Evolutionary conservation across 2,329 filamentous ascomycete genomes (phyloP).

Genomic region (Trichophyton benhamiae): DNA sequence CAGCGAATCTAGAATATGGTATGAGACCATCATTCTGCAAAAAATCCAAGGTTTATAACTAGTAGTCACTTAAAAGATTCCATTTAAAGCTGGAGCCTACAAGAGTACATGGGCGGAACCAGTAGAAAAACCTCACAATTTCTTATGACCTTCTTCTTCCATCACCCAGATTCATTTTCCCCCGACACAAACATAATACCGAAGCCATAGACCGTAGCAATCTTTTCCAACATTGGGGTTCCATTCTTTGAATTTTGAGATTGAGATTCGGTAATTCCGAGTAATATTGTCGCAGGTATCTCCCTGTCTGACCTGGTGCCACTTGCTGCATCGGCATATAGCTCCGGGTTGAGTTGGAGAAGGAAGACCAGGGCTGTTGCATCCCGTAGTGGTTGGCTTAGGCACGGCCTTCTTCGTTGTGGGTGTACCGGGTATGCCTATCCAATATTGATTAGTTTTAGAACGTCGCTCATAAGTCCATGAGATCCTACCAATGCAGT

Average conservation of each 20-base stretch:
- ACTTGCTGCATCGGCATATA: constrained; percentile 17
- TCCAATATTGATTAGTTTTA: not conserved
- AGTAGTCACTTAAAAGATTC: no score
- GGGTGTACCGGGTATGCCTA: constrained; percentile 2
- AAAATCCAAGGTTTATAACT: no score
- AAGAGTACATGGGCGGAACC: no score
- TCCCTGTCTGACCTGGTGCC: constrained; percentile 16
- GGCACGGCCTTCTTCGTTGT: not conserved
- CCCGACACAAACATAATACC: constrained; percentile 3
- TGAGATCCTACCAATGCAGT: not conserved
- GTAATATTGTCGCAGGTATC: constrained; percentile 18
- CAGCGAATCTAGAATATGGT: no score
- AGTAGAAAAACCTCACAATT: not conserved
- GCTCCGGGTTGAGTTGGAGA: constrained; percentile 14
- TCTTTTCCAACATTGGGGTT: constrained; percentile 12
- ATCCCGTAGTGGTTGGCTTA: not conserved
- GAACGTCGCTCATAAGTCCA: not conserved
- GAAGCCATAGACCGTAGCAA: constrained; percentile 1
- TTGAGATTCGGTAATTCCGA: constrained; percentile 12
- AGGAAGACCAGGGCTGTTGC: not conserved
- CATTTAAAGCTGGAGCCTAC: no score
- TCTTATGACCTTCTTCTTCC: not conserved
- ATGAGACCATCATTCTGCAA: no score
- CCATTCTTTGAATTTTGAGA: constrained; percentile 15
- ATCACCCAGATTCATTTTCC: not conserved